These are phyloP conservation scores for Apiospora rasikravindrae DNA, from an alignment of 2,329 filamentous ascomycete genomes.

Conservation along the genomic window DNA sequence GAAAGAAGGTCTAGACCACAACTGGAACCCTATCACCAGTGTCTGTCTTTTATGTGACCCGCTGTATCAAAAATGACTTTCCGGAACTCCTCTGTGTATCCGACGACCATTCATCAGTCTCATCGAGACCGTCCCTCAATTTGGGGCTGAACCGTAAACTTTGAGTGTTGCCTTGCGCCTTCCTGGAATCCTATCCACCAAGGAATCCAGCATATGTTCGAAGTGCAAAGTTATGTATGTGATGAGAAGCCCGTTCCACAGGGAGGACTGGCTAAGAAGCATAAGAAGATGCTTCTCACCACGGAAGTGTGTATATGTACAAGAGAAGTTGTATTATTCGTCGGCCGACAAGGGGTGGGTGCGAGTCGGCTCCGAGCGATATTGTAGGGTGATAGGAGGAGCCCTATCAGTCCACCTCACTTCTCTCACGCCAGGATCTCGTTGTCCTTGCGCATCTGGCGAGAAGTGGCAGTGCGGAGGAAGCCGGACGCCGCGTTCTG, in stretches of 20 bases:
- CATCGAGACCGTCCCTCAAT: neutral
- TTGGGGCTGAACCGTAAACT: neutral
- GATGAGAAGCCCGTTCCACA: neutral
- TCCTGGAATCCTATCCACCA: neutral
- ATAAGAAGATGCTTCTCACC: neutral
- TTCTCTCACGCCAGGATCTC: constrained; percentile 30
- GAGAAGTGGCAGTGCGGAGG: constrained; percentile 48
- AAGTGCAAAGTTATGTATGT: constrained; percentile 29
- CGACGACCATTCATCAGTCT: neutral
- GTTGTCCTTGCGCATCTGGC: constrained; percentile 44
- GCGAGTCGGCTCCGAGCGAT: neutral
- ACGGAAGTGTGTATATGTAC: neutral
- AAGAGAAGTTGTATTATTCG: neutral
- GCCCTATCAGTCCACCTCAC: too few species aligned
- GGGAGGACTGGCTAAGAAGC: neutral
- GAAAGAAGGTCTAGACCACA: neutral
- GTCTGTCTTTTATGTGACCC: neutral
- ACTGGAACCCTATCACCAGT: neutral
- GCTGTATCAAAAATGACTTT: neutral
- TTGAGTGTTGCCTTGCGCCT: neutral
- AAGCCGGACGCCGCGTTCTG: constrained; percentile 49
- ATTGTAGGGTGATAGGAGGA: neutral
- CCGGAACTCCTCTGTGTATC: neutral
- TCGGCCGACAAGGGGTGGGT: neutral
- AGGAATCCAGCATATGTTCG: neutral